A percentile compares a stretch with the other conserved stretches of the same genome.
phyloP scores from a whole-genome alignment of 805 yeast species.

The Zygoascus biomembranicola region DNA sequence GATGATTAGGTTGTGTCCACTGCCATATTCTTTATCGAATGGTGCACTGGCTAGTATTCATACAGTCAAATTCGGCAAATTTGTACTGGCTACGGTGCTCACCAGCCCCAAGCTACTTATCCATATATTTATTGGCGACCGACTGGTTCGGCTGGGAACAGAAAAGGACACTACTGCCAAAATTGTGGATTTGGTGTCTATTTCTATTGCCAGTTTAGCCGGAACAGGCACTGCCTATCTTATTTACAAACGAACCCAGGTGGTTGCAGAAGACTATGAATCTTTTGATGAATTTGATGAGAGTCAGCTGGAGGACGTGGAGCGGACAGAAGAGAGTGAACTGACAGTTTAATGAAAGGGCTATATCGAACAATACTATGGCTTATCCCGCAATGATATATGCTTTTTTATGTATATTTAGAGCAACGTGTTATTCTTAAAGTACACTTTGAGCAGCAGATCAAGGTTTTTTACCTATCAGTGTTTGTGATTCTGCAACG shows the following conservation, averaged over 20 bases:
- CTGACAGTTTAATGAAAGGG: too few relatives aligned
- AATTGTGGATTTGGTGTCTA: slow-evolving; percentile 54
- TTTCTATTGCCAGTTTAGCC: slow-evolving; percentile 47
- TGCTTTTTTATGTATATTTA: too few relatives aligned
- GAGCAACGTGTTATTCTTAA: too few relatives aligned
- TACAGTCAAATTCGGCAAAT: slow-evolving; percentile 53
- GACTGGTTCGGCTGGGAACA: slow-evolving; percentile 59
- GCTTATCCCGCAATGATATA: too few relatives aligned
- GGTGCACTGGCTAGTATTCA: slow-evolving; percentile 91
- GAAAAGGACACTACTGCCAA: slow-evolving; percentile 41
- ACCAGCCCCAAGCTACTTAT: slow-evolving; percentile 79
- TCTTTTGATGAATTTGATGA: background rate
- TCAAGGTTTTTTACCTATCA: too few relatives aligned
- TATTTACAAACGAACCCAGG: slow-evolving; percentile 48
- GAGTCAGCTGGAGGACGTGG: background rate
- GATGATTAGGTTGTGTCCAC: slow-evolving; percentile 76
- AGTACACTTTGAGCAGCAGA: too few relatives aligned
- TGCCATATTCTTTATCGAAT: slow-evolving; percentile 86
- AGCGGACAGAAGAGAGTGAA: background rate
- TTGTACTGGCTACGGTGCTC: slow-evolving; percentile 59
- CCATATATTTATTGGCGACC: slow-evolving; percentile 69
- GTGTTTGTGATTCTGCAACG: too few relatives aligned
- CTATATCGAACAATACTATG: too few relatives aligned
- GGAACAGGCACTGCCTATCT: slow-evolving; percentile 56
- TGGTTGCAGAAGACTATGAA: slow-evolving; percentile 17